phyloP scores from a whole-genome alignment of 139 green algal genomes.

The Closterium sp. region DNA sequence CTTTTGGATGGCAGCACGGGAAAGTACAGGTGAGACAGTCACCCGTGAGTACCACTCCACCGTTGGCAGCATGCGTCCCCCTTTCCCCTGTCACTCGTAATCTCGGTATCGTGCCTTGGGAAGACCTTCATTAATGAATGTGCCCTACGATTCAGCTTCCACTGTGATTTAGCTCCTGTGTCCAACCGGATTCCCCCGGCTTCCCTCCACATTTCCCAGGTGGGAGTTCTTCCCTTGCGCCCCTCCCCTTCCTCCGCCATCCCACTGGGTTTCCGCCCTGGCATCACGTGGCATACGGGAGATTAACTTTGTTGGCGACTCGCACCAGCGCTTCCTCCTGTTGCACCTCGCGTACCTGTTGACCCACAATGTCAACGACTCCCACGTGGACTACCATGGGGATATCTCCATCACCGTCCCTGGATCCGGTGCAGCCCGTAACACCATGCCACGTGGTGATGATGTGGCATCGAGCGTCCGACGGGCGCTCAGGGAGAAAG shows the following conservation, averaged over 20 bases:
- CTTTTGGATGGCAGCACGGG: neutral
- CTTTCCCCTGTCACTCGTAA: no score
- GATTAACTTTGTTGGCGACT: neutral
- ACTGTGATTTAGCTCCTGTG: no score
- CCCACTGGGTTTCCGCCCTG: neutral
- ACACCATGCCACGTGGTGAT: neutral
- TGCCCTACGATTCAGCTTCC: no score
- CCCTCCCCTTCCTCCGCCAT: neutral
- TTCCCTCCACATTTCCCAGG: neutral
- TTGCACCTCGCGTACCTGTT: neutral
- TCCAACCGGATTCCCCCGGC: no score
- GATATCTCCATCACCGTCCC: neutral
- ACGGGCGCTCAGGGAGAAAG: neutral
- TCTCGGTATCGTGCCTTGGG: neutral
- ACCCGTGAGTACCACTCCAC: neutral
- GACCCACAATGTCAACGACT: neutral
- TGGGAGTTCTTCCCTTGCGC: neutral
- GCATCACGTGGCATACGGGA: neutral
- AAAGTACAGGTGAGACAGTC: neutral
- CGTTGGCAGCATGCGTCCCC: no score
- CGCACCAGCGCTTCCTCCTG: neutral
- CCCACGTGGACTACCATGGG: neutral
- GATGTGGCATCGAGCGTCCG: neutral
- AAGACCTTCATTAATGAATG: no score
- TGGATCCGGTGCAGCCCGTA: neutral